A percentile compares a stretch with the other conserved stretches of the same genome.
phyloP scores from a whole-genome alignment of 768 basidiomycete species.

The Clitopilus passeckerianus region DNA sequence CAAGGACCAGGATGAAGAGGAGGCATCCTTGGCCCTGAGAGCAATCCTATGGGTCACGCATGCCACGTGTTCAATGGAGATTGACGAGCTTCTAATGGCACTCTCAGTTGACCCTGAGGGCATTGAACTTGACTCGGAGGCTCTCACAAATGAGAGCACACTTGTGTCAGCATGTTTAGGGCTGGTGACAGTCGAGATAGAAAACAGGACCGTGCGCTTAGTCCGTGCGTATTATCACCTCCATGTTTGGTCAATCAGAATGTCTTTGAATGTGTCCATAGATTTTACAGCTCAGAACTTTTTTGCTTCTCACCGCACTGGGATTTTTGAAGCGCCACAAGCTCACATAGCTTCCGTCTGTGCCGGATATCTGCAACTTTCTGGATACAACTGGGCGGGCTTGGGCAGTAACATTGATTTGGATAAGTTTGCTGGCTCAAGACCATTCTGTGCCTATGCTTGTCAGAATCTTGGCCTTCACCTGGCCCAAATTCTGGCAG shows the following conservation, averaged over 20 bases:
- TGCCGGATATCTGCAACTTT: not conserved
- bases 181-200: not conserved
- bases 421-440: too few relatives aligned
- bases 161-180: not conserved
- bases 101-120: not conserved
- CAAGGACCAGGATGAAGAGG: not conserved
- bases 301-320: not conserved
- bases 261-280: not conserved
- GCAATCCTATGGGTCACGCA: not conserved
- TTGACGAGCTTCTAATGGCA: not conserved
- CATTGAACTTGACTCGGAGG: not conserved
- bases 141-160: not conserved
- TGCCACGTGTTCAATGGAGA: not conserved
- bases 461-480: not conserved
- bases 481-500: not conserved
- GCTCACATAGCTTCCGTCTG: not conserved
- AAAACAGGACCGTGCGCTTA: not conserved
- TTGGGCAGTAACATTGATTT: too few relatives aligned
- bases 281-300: not conserved
- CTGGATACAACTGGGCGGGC: not conserved
- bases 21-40: not conserved
- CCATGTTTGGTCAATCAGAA: not conserved
- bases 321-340: not conserved
- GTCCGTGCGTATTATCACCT: not conserved
- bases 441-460: not conserved